Evolutionary conservation across 169 alveolate species (phyloP).

Genomic region (Plasmodium chabaudi): DNA sequence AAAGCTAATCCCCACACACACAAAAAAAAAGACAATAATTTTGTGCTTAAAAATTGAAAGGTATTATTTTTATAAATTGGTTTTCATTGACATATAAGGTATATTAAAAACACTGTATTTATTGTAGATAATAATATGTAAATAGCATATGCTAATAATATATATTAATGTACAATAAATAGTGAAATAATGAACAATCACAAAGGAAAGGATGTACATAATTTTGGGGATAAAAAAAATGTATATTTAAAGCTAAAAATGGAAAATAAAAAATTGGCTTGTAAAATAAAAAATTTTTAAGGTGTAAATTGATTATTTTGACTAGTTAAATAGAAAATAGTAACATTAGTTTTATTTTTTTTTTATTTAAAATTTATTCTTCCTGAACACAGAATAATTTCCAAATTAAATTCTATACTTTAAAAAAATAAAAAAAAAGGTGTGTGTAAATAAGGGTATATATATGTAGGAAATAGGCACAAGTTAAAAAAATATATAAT

Average conservation of each 20-base stretch:
- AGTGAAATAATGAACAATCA: too few species aligned
- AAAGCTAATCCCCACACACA: too few species aligned
- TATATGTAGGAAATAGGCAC: constrained; percentile 4
- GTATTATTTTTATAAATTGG: too few species aligned
- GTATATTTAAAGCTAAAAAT: constrained; percentile 6
- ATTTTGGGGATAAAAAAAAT: not conserved
- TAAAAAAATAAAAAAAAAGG: constrained; percentile 31
- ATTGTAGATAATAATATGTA: too few species aligned
- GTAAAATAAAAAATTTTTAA: not conserved
- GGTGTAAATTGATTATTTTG: not conserved
- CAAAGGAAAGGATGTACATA: not conserved
- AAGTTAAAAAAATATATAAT: constrained; percentile 33
- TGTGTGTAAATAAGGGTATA: constrained; percentile 40
- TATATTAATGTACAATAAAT: too few species aligned
- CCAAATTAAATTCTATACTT: constrained; percentile 35
- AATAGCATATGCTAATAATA: too few species aligned
- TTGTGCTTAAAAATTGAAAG: too few species aligned
- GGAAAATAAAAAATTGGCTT: constrained; percentile 7
- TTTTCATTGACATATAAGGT: too few species aligned
- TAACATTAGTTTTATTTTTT: not conserved
- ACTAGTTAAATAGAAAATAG: not conserved
- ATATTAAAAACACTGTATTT: too few species aligned
- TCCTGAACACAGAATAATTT: constrained; percentile 61
- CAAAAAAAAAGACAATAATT: too few species aligned
- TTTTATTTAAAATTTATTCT: not conserved